Base-by-base conservation (phyloP, 2,329 filamentous ascomycete genomes). In the Verticillium nonalfalfae region DNA sequence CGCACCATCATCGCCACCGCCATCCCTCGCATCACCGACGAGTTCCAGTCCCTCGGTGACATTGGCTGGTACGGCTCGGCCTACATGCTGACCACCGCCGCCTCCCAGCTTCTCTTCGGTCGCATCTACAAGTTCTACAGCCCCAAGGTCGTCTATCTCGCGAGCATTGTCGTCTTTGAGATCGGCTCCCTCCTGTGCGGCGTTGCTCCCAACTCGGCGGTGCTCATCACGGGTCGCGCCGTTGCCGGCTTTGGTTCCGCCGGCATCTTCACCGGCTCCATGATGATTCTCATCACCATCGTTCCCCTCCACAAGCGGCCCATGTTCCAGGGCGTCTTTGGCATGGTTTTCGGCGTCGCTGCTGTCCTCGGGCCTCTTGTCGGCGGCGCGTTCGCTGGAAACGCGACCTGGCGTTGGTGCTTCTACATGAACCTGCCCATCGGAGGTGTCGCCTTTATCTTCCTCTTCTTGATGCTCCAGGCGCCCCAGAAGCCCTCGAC, bases 61-160 rank as follows among this genome's bases (percentile, higher is more conserved):
- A 83, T 88, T 61, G 79, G 78, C 57, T 88, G 85, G 85, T 88
- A 88, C 69, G 84, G 82, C 5, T 84, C 82, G 40, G 79, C 83
- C 1, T 86, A 86, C 69, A 82, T 87, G 77, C 74, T 88, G 64
- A 85, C 84, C 13, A 83, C 82, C 2, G 79, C 82, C 7, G 81
- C 81, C n/a, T 80, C 78, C 18, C 79, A 81, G 65, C 71, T 81
- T 18, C 65, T 81, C 15, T 82, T 81, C 66, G 81, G 80, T 31
- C 73, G 79, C 59, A 72, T 83, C 40, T 83, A 81, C 70, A 80
- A 78, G 66, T 79, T 79, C 61, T 83, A 81, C 62, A 74, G 79
- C 57, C 76, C 77, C 63, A 81, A 77, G 66, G 74, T 69, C 67
- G 71, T 72, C 11, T 83, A 85, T 60, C 68, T 85, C 15, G 60